A percentile compares a stretch with the other conserved stretches of the same genome.
These are phyloP conservation scores for Truncatella angustata DNA, from an alignment of 2,329 filamentous ascomycete genomes.

Conservation along the genomic window DNA sequence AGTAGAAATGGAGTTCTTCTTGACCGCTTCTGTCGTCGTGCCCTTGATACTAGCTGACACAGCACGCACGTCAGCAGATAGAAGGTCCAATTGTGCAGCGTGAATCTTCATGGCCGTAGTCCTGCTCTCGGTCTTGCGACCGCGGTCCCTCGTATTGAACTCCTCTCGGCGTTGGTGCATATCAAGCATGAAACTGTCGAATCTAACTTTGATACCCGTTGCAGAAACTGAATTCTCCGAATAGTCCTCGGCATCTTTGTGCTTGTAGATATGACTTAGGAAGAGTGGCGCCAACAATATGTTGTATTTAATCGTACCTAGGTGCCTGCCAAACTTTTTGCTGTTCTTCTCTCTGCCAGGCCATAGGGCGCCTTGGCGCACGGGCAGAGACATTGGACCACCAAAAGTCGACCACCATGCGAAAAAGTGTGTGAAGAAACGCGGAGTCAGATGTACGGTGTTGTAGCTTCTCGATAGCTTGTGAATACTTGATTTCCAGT, in stretches of 20 bases:
- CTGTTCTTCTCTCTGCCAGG: slow-evolving; percentile 92
- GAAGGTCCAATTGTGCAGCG: slow-evolving; percentile 86
- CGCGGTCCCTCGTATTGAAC: slow-evolving; percentile 78
- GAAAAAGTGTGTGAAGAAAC: slow-evolving; percentile 98
- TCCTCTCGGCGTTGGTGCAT: slow-evolving; percentile 92
- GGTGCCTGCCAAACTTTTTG: slow-evolving; percentile 95
- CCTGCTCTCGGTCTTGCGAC: slow-evolving; percentile 71
- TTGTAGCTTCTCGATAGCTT: slow-evolving; percentile 90
- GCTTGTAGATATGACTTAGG: slow-evolving; percentile 96
- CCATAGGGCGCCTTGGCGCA: slow-evolving; percentile 89
- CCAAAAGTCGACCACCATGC: slow-evolving; percentile 97
- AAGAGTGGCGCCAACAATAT: slow-evolving; percentile 88
- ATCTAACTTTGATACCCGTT: slow-evolving; percentile 91
- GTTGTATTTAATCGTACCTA: slow-evolving; percentile 99
- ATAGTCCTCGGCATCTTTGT: slow-evolving; percentile 91
- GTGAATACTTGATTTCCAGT: slow-evolving; percentile 76
- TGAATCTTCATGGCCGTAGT: slow-evolving; percentile 96
- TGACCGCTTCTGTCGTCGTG: slow-evolving; percentile 73
- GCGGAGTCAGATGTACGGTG: slow-evolving; percentile 87
- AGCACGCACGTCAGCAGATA: slow-evolving; percentile 87
- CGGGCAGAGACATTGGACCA: slow-evolving; percentile 88
- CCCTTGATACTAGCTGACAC: slow-evolving; percentile 87
- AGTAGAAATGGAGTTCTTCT: slow-evolving; percentile 53
- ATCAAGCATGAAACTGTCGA: slow-evolving; percentile 97
- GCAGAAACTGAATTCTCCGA: slow-evolving; percentile 75